phyloP scores from a whole-genome alignment of 2,329 filamentous ascomycete species.

The Amylocarpus encephaloides region DNA sequence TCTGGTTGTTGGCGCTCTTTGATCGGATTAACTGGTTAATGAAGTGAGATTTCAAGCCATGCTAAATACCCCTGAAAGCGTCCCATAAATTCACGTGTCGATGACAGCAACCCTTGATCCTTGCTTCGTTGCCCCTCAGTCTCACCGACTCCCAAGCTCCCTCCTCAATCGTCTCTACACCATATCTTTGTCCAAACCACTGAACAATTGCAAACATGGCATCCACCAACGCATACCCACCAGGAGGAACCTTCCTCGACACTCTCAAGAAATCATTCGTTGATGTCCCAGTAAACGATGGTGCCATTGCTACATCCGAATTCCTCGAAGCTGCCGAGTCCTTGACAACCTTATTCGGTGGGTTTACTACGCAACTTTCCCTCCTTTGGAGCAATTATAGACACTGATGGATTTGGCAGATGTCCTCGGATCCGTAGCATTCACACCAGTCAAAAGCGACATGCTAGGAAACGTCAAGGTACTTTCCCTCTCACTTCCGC shows the following conservation, averaged over 20 bases:
- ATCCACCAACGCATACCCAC: slow-evolving; percentile 25
- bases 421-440: slow-evolving; percentile 64
- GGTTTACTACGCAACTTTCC: slow-evolving; percentile 13
- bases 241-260: slow-evolving; percentile 67
- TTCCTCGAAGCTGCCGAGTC: slow-evolving; percentile 91
- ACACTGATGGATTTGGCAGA: slow-evolving; percentile 36
- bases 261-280: slow-evolving; percentile 77
- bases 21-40: background rate
- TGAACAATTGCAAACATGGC: slow-evolving; percentile 17
- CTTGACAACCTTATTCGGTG: slow-evolving; percentile 81
- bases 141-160: background rate
- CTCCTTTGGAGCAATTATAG: no score
- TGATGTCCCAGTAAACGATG: slow-evolving; percentile 70
- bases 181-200: background rate
- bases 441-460: slow-evolving; percentile 85
- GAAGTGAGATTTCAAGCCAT: background rate
- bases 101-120: background rate
- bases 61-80: background rate
- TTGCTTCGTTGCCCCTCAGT: background rate
- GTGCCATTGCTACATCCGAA: slow-evolving; percentile 71
- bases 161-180: background rate
- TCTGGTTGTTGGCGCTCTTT: no score
- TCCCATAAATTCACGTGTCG: background rate
- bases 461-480: slow-evolving; percentile 90
- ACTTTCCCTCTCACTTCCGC: slow-evolving; percentile 20